Evolutionary conservation across 495 filamentous ascomycete species (phyloP).

Genomic region (Aspergillus homomorphus): DNA sequence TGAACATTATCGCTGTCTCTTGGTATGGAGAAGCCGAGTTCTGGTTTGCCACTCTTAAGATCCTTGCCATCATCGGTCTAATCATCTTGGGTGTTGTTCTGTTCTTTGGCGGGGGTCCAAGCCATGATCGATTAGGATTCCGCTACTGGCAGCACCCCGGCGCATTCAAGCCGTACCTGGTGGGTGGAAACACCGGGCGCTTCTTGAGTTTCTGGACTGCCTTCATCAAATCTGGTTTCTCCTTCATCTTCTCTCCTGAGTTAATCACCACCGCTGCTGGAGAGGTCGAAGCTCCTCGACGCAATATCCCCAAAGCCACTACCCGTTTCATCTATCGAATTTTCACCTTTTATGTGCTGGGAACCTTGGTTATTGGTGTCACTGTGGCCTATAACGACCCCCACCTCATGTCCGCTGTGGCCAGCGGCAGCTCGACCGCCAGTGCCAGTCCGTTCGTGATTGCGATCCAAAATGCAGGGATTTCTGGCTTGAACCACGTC

Average conservation of each 20-base stretch:
- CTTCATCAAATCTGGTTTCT: conserved; percentile 44
- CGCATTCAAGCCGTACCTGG: conserved; percentile 57
- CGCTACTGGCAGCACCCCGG: conserved; percentile 68
- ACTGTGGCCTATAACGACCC: conserved; percentile 50
- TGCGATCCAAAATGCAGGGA: conserved; percentile 57
- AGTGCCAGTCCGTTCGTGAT: conserved; percentile 56
- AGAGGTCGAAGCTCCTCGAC: conserved; percentile 71
- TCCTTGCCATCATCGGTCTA: conserved; percentile 69
- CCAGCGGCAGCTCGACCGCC: conserved; percentile 40
- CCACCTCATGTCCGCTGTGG: conserved; percentile 49
- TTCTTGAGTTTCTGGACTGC: conserved; percentile 43
- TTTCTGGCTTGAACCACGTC: conserved; percentile 62
- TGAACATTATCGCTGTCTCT: conserved; percentile 66
- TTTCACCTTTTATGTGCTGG: conserved; percentile 68
- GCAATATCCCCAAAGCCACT: conserved; percentile 73
- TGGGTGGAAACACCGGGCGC: conserved; percentile 29
- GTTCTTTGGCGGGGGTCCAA: conserved; percentile 62
- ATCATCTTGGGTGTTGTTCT: conserved; percentile 65
- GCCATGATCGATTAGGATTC: conserved; percentile 64
- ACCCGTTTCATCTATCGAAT: conserved; percentile 83
- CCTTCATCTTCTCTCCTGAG: conserved; percentile 65
- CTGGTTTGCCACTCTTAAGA: conserved; percentile 69
- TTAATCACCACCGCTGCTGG: conserved; percentile 75
- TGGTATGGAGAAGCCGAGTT: conserved; percentile 75
- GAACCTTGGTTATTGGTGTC: conserved; percentile 53